Conservation (phyloP, 768 basidiomycete species). For the Boletus vinaceobasis region DNA sequence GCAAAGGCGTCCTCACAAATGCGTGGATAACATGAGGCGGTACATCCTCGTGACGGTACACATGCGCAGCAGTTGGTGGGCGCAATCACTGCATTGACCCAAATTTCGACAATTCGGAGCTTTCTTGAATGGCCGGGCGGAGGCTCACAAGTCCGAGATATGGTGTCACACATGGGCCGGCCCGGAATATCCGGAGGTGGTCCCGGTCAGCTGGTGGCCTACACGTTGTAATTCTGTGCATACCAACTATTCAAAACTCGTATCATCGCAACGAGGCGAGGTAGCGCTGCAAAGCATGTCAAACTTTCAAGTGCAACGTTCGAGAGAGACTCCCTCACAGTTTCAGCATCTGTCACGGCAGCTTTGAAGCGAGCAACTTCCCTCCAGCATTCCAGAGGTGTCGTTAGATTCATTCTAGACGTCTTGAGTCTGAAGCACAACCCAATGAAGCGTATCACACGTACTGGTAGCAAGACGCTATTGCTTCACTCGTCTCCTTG, state of each 20-base stretch:
- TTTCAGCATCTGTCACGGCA: constrained; percentile 64
- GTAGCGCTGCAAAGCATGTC: constrained; percentile 47
- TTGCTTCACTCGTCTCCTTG: constrained; percentile 52
- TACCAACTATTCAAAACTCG: not conserved
- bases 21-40: constrained; percentile 21
- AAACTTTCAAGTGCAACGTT: constrained; percentile 5
- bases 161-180: not conserved
- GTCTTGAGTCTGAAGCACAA: constrained; percentile 1
- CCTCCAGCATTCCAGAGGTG: constrained; percentile 70
- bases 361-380: constrained; percentile 69
- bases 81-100: constrained; percentile 20
- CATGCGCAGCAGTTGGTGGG: constrained; percentile 18
- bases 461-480: constrained; percentile 75
- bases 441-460: not conserved
- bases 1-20: constrained; percentile 9
- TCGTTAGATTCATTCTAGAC: constrained; percentile 40
- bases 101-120: not conserved
- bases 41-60: constrained; percentile 21
- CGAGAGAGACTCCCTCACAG: constrained; percentile 41
- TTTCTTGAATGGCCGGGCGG: constrained; percentile 3
- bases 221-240: not conserved
- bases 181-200: not conserved
- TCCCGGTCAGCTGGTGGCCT: not conserved
- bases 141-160: not conserved
- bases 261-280: constrained; percentile 53